These are phyloP conservation scores for Yamadazyma oceani DNA, from an alignment of 1,139 yeast species.

Conservation along the genomic window DNA sequence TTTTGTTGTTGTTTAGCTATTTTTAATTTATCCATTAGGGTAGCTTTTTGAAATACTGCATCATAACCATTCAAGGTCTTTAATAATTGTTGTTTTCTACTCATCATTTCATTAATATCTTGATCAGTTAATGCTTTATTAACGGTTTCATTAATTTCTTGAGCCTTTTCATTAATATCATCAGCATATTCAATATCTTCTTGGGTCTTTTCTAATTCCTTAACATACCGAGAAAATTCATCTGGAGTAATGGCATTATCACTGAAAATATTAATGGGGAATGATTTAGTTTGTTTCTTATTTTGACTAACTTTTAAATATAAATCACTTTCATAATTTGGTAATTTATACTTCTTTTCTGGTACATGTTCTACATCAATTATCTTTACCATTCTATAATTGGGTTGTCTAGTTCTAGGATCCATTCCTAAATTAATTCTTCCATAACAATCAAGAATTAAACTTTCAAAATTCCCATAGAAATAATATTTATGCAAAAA, in stretches of 20 bases:
- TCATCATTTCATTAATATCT: conserved; percentile 79
- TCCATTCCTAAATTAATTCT: conserved; percentile 78
- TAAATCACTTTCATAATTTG: conserved; percentile 56
- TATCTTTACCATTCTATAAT: conserved; percentile 82
- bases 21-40: conserved; percentile 69
- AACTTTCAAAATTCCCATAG: conserved; percentile 75
- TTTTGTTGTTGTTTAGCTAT: conserved; percentile 74
- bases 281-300: conserved; percentile 61
- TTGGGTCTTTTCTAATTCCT: conserved; percentile 59
- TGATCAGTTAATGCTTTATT: conserved; percentile 67
- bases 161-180: conserved; percentile 64
- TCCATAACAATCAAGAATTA: conserved; percentile 73
- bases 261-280: conserved; percentile 76
- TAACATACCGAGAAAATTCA: conserved; percentile 72
- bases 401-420: conserved; percentile 58
- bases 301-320: conserved; percentile 70
- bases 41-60: conserved; percentile 75
- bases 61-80: conserved; percentile 56
- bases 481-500: conserved; percentile 74
- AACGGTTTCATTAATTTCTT: conserved; percentile 59
- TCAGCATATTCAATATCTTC: conserved; percentile 63
- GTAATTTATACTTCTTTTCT: conserved; percentile 59
- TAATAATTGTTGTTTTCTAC: conserved; percentile 57
- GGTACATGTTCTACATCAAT: conserved; percentile 56
- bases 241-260: conserved; percentile 67